These are phyloP conservation scores for Herpotrichia juniperi DNA, from an alignment of 2,329 filamentous ascomycete genomes.

Conservation along the genomic window DNA sequence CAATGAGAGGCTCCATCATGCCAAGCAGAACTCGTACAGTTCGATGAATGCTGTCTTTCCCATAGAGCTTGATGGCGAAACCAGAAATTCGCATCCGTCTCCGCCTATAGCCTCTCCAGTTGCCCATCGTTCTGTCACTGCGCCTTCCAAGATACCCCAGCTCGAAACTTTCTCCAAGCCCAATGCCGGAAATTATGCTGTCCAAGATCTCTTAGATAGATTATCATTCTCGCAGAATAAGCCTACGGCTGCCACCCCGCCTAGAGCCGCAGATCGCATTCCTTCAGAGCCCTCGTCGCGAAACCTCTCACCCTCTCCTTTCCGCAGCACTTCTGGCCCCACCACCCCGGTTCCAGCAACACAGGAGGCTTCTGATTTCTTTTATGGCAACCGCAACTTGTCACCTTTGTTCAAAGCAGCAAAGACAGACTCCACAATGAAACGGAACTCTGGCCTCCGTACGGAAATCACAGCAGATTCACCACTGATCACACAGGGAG, in stretches of 20 bases:
- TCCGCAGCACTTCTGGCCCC: slow-evolving; percentile 40
- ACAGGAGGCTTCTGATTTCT: slow-evolving; percentile 35
- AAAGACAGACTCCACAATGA: slow-evolving; percentile 46
- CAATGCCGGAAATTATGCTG: slow-evolving; percentile 48
- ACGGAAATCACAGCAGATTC: slow-evolving; percentile 49
- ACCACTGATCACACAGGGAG: slow-evolving; percentile 27
- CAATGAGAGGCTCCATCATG: slow-evolving; percentile 36
- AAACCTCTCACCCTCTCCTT: slow-evolving; percentile 45
- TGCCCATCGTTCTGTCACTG: slow-evolving; percentile 35
- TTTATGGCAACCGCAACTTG: slow-evolving; percentile 54
- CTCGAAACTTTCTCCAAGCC: slow-evolving; percentile 38
- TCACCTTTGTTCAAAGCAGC: slow-evolving; percentile 57
- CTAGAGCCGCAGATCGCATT: slow-evolving; percentile 24
- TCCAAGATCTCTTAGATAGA: slow-evolving; percentile 52
- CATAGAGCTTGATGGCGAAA: slow-evolving; percentile 65
- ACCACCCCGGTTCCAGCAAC: slow-evolving; percentile 35
- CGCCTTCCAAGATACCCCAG: slow-evolving; percentile 37
- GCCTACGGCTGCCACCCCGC: slow-evolving; percentile 26
- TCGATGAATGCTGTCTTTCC: slow-evolving; percentile 65
- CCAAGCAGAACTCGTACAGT: slow-evolving; percentile 52
- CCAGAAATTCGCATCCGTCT: slow-evolving; percentile 23
- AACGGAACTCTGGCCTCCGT: slow-evolving; percentile 51
- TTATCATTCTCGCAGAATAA: slow-evolving; percentile 45
- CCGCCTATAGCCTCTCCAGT: slow-evolving; percentile 28
- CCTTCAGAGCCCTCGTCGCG: slow-evolving; percentile 29